Conservation (phyloP, 345 rosid genomes). For the Populus simonii region DNA sequence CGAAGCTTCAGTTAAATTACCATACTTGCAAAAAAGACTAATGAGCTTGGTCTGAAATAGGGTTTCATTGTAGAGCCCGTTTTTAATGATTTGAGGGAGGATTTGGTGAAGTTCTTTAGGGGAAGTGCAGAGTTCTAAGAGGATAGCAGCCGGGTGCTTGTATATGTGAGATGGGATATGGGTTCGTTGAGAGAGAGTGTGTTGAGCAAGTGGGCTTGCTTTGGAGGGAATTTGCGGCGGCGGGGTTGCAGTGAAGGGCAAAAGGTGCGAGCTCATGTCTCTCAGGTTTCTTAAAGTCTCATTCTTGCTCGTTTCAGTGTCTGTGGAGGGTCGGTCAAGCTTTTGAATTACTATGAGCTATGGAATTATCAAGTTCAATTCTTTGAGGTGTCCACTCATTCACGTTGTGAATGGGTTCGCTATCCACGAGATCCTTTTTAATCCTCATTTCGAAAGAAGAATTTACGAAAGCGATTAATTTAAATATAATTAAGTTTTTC, state of each 20-base stretch:
- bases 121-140: slow-evolving; percentile 65
- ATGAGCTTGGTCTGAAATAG: slow-evolving; percentile 77
- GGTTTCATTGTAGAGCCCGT: slow-evolving; percentile 53
- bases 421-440: no score
- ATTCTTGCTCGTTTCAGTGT: not conserved
- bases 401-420: no score
- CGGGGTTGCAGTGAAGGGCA: slow-evolving; percentile 10
- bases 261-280: slow-evolving; percentile 35
- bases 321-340: no score
- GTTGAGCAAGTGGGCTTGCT: slow-evolving; percentile 8
- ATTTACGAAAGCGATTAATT: no score
- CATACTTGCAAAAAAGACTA: slow-evolving; percentile 69
- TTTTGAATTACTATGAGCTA: no score
- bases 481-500: no score
- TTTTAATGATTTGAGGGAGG: slow-evolving; percentile 61
- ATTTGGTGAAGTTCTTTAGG: slow-evolving; percentile 53
- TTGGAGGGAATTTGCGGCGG: not conserved
- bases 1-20: slow-evolving; percentile 58
- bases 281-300: not conserved
- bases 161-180: slow-evolving; percentile 64
- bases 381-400: no score
- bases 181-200: slow-evolving; percentile 45
- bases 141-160: slow-evolving; percentile 74
- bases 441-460: no score
- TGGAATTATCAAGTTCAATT: no score